Evolutionary conservation across 306 rosid species (phyloP), one percentile per base, ranked within the genome.

Genomic region (Vigna mungo): DNA sequence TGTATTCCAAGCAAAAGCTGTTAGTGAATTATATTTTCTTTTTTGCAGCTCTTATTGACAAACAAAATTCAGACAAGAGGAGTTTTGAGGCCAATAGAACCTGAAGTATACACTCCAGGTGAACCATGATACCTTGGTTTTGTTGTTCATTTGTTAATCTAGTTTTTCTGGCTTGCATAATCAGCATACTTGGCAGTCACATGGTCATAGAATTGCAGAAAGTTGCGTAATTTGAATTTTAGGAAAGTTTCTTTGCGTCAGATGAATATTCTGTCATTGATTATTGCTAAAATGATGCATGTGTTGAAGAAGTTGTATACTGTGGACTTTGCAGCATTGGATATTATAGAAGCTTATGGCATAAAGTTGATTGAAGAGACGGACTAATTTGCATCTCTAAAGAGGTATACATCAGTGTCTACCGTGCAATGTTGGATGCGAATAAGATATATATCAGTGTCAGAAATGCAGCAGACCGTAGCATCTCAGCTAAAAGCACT

Each of bases 31-130:
- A 12, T 81, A 23, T 15, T 30, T 30, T 30, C 49, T 72, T 64
- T 74, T 55, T 71, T 84, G 83, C 89, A 95, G 98, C 98, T 95
- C 84, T 78, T 95, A 74, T 84, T 95, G 53, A 87, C 84, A 70
- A 89, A 92, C 84, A 95, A 88, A 83, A 89, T 92, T 76, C 90
- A 89, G 89, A 87, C 95, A 63, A 91, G 93, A 82, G 98, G 98
- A n/a, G 92, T 95, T 65, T 83, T 95, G 34, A 86, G 97, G 85
- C 98, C 97, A 56, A 66, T 86, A 13, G 71, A 82, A 52, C 91
- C 97, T 44, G 97, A 95, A 88, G 93, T 95, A 44, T 92, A 95
- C 56, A 85, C 69, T 72, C 97, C 96, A 82, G 96, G 98, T 95
- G 74, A 75, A 16, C 71, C 76, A 34, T 63, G 34, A 58, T 70